These are phyloP conservation scores for Nectriaceae sp. DNA, from an alignment of 2,329 filamentous ascomycete genomes.

Conservation along the genomic window DNA sequence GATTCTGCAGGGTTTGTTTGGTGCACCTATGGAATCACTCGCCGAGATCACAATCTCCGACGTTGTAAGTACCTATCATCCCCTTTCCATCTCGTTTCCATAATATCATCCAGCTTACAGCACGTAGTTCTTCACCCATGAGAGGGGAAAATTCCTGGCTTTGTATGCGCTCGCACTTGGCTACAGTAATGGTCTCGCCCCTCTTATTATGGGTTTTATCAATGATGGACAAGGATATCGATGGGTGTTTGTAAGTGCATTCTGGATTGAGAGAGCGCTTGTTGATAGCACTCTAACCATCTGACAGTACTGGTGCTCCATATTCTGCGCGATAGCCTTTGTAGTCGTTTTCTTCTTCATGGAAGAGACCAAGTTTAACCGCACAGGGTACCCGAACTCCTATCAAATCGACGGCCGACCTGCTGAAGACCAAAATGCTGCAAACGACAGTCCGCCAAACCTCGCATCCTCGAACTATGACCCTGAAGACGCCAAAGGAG, in stretches of 20 bases:
- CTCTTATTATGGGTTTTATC: background rate
- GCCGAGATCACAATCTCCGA: conserved; percentile 5
- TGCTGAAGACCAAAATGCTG: background rate
- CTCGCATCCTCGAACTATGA: background rate
- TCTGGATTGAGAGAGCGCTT: too few species aligned
- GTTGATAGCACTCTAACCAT: too few species aligned
- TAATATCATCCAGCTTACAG: too few species aligned
- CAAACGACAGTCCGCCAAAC: background rate
- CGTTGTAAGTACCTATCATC: too few species aligned
- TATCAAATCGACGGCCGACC: background rate
- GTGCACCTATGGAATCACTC: conserved; percentile 5
- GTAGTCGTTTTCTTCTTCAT: too few species aligned
- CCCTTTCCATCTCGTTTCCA: too few species aligned
- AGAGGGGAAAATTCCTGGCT: background rate
- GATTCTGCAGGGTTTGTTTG: conserved; percentile 8
- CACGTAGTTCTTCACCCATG: background rate
- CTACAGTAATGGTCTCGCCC: background rate
- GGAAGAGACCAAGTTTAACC: conserved; percentile 1
- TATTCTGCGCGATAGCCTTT: background rate
- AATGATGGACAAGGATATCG: background rate
- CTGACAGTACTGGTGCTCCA: background rate
- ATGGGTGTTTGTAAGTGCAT: too few species aligned
- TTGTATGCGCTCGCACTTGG: background rate
- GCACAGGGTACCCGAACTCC: too few species aligned
- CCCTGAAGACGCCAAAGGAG: background rate